These are phyloP conservation scores for Diaporthe ilicicola DNA, from an alignment of 2,329 filamentous ascomycete species.

Conservation along the genomic window DNA sequence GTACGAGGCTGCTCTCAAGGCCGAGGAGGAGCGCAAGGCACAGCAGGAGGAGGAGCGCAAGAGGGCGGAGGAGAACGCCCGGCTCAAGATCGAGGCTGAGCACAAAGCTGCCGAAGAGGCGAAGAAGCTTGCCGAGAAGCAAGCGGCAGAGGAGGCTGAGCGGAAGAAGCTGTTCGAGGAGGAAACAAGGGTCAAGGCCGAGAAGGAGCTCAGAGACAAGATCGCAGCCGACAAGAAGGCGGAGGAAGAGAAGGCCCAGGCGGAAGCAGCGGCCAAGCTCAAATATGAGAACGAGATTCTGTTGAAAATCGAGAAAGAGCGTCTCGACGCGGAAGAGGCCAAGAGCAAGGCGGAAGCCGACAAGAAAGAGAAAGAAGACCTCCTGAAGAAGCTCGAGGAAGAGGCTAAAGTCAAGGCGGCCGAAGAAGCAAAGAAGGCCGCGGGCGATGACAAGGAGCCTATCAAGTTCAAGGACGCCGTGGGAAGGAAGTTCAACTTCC, in stretches of 20 bases:
- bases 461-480: constrained; percentile 94
- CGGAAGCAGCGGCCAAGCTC: constrained; percentile 46
- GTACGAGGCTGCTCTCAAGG: constrained; percentile 48
- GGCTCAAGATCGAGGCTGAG: constrained; percentile 56
- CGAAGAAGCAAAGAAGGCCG: constrained; percentile 54
- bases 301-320: constrained; percentile 54
- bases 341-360: constrained; percentile 41
- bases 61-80: constrained; percentile 56
- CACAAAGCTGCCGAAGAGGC: constrained; percentile 54
- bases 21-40: constrained; percentile 47
- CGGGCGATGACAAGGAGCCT: constrained; percentile 73
- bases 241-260: constrained; percentile 47
- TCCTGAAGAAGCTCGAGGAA: constrained; percentile 47
- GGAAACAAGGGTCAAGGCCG: constrained; percentile 39
- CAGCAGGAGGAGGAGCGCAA: constrained; percentile 52
- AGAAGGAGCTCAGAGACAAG: constrained; percentile 35
- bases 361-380: constrained; percentile 51
- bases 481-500: constrained; percentile 91
- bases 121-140: constrained; percentile 47
- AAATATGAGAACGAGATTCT: constrained; percentile 38
- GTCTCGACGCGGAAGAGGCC: constrained; percentile 52
- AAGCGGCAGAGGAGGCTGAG: constrained; percentile 46
- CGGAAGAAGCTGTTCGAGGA: constrained; percentile 57
- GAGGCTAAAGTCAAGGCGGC: constrained; percentile 49
- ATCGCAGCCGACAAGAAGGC: constrained; percentile 45